These are phyloP conservation scores for Aphanomyces cochlioides DNA, from an alignment of 352 stramenopile species.

Conservation along the genomic window DNA sequence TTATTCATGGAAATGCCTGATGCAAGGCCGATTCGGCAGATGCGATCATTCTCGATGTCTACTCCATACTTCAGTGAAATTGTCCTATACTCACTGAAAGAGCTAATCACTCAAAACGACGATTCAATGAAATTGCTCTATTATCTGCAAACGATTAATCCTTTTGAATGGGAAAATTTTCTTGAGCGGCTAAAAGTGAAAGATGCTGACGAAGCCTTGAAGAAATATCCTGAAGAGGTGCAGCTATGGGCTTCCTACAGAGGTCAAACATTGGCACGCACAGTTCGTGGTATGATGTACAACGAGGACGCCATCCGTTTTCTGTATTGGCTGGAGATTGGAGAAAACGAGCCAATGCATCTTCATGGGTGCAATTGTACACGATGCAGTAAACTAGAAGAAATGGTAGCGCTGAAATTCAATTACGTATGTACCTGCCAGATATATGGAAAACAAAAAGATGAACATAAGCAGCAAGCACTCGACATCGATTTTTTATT, in stretches of 20 bases:
- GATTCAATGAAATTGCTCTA: slow-evolving; percentile 93
- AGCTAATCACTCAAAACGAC: slow-evolving; percentile 79
- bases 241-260: slow-evolving; percentile 84
- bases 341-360: slow-evolving; percentile 33
- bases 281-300: slow-evolving; percentile 89
- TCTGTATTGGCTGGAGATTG: slow-evolving; percentile 85
- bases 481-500: slow-evolving; percentile 97
- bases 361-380: slow-evolving; percentile 22
- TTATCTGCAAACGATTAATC: slow-evolving; percentile 85
- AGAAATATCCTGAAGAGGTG: slow-evolving; percentile 78
- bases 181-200: slow-evolving; percentile 72
- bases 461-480: slow-evolving; percentile 15
- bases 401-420: slow-evolving; percentile 83
- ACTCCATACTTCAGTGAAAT: slow-evolving; percentile 89
- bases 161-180: slow-evolving; percentile 86
- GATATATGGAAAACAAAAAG: slow-evolving; percentile 77
- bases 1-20: slow-evolving; percentile 85
- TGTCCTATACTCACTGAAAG: slow-evolving; percentile 79
- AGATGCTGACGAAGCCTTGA: slow-evolving; percentile 73
- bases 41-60: slow-evolving; percentile 86
- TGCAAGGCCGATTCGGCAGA: slow-evolving; percentile 75
- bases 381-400: slow-evolving; percentile 53
- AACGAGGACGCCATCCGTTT: slow-evolving; percentile 88
- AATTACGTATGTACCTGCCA: slow-evolving; percentile 88
- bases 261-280: slow-evolving; percentile 78